These are phyloP conservation scores for Eucalyptus curtisii DNA, from an alignment of 345 rosid genomes.

Conservation along the genomic window DNA sequence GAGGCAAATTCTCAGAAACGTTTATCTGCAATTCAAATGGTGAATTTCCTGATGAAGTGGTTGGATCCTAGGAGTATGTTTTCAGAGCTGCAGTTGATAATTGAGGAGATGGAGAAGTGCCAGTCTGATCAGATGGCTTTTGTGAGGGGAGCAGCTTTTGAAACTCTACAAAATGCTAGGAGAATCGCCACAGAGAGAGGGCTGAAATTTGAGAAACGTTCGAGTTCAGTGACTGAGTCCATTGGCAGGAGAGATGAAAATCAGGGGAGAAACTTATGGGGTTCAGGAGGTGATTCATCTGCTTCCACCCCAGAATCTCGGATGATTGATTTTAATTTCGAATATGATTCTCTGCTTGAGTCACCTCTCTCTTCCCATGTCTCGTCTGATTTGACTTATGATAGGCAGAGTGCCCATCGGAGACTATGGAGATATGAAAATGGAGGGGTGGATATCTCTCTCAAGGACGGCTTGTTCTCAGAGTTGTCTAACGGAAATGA, in stretches of 20 bases:
- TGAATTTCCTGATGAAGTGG: slow-evolving; percentile 76
- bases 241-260: slow-evolving; percentile 33
- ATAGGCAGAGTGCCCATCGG: slow-evolving; percentile 50
- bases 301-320: slow-evolving; percentile 79
- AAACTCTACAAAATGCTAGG: slow-evolving; percentile 74
- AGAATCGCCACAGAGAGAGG: slow-evolving; percentile 43
- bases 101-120: slow-evolving; percentile 72
- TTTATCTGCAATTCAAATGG: slow-evolving; percentile 80
- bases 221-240: slow-evolving; percentile 55
- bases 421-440: slow-evolving; percentile 46
- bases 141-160: slow-evolving; percentile 87
- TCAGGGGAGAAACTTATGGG: slow-evolving; percentile 7
- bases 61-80: slow-evolving; percentile 67
- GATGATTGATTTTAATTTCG: slow-evolving; percentile 44
- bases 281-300: slow-evolving; percentile 22
- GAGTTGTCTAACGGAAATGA: slow-evolving; percentile 25
- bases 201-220: slow-evolving; percentile 43
- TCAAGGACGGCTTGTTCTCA: slow-evolving; percentile 67
- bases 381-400: slow-evolving; percentile 21
- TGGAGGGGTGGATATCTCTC: slow-evolving; percentile 56
- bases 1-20: slow-evolving; percentile 87
- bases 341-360: slow-evolving; percentile 41
- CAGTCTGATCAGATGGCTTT: slow-evolving; percentile 85
- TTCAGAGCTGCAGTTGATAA: slow-evolving; percentile 64
- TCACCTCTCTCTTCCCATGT: slow-evolving; percentile 47